Conservation (phyloP, 352 stramenopile genomes). For the Aphanomyces invadans region DNA sequence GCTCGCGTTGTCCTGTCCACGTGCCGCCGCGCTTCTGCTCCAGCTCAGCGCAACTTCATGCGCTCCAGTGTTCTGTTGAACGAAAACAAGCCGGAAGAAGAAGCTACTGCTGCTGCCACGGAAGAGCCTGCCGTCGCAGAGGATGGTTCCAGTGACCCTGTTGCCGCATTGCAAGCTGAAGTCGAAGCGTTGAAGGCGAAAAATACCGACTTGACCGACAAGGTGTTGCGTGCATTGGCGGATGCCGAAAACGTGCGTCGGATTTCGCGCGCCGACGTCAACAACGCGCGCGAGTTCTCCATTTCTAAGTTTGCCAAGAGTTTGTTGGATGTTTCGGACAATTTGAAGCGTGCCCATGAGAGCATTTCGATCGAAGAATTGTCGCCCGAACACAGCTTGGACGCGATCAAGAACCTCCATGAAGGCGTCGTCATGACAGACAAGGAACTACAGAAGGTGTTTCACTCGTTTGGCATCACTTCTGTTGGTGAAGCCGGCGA, state of each 20-base stretch:
- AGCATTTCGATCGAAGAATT: conserved; percentile 71
- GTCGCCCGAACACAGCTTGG: conserved; percentile 58
- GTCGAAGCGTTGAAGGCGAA: conserved; percentile 59
- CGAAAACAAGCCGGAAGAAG: conserved; percentile 46
- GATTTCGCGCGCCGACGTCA: conserved; percentile 91
- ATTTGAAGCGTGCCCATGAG: conserved; percentile 92
- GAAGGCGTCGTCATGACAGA: conserved; percentile 95
- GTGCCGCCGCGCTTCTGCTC: neutral
- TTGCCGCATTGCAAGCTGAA: conserved; percentile 51
- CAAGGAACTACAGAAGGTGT: conserved; percentile 93
- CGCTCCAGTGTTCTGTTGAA: conserved; percentile 26
- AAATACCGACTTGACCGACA: conserved; percentile 80
- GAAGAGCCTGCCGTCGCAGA: conserved; percentile 24
- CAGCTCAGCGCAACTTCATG: conserved; percentile 5
- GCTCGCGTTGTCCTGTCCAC: conserved; percentile 19
- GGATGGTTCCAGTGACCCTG: conserved; percentile 19
- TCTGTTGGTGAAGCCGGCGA: conserved; percentile 91
- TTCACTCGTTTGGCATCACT: conserved; percentile 85
- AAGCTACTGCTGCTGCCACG: conserved; percentile 21
- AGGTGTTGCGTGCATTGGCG: conserved; percentile 86
- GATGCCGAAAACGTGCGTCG: conserved; percentile 97
- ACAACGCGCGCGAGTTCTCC: conserved; percentile 90
- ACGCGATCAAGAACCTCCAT: conserved; percentile 72
- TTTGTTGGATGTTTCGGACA: conserved; percentile 97
- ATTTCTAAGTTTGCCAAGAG: conserved; percentile 96